Conservation (phyloP, 345 rosid genomes). For the Acer campestre region DNA sequence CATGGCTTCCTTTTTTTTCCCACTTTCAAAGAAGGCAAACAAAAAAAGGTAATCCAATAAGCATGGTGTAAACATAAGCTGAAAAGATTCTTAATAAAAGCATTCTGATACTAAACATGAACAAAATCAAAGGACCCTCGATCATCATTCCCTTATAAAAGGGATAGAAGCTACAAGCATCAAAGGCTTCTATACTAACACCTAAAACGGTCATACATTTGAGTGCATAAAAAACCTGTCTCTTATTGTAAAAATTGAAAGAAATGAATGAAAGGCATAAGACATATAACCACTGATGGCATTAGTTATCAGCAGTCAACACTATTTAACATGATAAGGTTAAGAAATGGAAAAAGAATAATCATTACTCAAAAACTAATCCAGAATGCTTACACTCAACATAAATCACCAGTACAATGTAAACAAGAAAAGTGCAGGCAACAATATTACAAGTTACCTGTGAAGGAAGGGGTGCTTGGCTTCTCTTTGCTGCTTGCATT, state of each 20-base stretch:
- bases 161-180: neutral
- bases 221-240: neutral
- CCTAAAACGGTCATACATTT: neutral
- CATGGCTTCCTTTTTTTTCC: neutral
- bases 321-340: neutral
- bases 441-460: slow-evolving; percentile 49
- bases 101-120: neutral
- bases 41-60: neutral
- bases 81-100: neutral
- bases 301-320: neutral
- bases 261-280: neutral
- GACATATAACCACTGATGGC: neutral
- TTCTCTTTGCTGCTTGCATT: slow-evolving; percentile 94
- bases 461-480: slow-evolving; percentile 90
- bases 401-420: neutral
- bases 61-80: neutral
- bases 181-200: neutral
- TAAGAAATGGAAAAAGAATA: neutral
- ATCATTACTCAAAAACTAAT: neutral
- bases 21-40: neutral
- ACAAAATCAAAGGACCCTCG: neutral
- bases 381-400: neutral
- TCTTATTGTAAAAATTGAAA: neutral
- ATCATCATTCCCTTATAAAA: neutral
- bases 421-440: neutral